Conservation (phyloP, 768 basidiomycete species). For the Boletus insuetus region DNA sequence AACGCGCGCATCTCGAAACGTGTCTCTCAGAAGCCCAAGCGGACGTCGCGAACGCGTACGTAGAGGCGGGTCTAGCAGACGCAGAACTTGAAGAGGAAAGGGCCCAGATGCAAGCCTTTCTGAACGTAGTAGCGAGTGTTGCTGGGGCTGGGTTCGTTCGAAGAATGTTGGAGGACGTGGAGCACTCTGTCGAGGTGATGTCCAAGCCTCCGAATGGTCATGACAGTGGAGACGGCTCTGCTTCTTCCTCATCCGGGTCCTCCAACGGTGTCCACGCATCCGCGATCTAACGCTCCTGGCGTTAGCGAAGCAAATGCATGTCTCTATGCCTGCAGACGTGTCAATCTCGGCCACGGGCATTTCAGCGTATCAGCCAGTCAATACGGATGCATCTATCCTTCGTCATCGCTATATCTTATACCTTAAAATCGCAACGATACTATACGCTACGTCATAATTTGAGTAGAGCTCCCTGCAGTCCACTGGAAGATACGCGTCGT, state of each 20-base stretch:
- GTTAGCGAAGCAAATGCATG: neutral
- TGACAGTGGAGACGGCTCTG: neutral
- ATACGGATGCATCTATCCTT: no score
- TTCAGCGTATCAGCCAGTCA: neutral
- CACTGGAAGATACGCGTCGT: neutral
- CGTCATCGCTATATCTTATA: neutral
- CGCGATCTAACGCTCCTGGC: neutral
- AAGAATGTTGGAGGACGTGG: constrained; percentile 23
- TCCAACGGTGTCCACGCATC: neutral
- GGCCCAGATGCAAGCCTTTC: constrained; percentile 22
- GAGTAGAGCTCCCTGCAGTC: neutral
- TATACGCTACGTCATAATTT: neutral
- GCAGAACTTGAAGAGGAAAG: constrained; percentile 25
- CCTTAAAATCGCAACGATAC: neutral
- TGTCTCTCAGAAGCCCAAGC: constrained; percentile 14
- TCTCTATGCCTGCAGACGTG: neutral
- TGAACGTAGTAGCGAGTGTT: constrained; percentile 21
- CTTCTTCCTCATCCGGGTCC: constrained; percentile 6
- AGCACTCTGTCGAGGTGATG: constrained; percentile 12
- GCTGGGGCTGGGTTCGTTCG: constrained; percentile 29
- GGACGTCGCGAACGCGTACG: constrained; percentile 23
- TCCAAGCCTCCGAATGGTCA: constrained; percentile 5
- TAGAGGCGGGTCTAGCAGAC: constrained; percentile 28
- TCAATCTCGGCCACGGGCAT: no score
- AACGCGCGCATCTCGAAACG: constrained; percentile 21